Evolutionary conservation across 2,329 filamentous ascomycete genomes (phyloP).

Genomic region (Cadophora luteo-olivacea): DNA sequence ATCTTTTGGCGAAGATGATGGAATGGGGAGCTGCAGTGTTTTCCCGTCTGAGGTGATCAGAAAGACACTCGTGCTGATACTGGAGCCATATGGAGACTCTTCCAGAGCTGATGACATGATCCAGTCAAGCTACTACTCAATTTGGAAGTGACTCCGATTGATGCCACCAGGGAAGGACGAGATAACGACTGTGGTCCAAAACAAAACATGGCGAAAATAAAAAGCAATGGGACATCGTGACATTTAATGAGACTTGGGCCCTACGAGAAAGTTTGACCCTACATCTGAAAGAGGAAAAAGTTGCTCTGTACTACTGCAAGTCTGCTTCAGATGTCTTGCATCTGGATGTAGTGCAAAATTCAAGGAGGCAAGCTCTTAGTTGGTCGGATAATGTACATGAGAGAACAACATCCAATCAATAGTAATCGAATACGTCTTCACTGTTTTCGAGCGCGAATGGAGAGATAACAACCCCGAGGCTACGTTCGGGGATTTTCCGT

Average conservation of each 20-base stretch:
- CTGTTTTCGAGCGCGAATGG: not conserved
- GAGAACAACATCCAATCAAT: constrained; percentile 2
- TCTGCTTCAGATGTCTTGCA: constrained; percentile 1
- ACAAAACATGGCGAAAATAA: not conserved
- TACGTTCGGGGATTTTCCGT: not conserved
- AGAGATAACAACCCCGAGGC: not conserved
- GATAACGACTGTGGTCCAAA: not conserved
- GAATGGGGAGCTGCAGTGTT: constrained; percentile 45
- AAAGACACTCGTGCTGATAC: constrained; percentile 36
- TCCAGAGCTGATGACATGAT: not conserved
- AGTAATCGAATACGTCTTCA: not conserved
- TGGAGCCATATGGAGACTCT: not conserved
- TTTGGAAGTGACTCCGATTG: not conserved
- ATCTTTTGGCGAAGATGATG: constrained; percentile 42
- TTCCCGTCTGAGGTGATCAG: constrained; percentile 45
- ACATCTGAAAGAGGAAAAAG: not conserved
- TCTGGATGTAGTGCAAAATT: not conserved
- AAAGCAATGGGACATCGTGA: not conserved
- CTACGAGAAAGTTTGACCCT: not conserved
- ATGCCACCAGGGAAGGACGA: not conserved
- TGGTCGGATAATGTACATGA: not conserved
- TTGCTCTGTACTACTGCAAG: not conserved
- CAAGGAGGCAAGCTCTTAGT: not conserved
- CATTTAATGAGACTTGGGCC: not conserved
- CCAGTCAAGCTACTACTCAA: not conserved